Conservation (phyloP, 1,284 basidiomycete genomes). For the Lignosus rhinocerotis region DNA sequence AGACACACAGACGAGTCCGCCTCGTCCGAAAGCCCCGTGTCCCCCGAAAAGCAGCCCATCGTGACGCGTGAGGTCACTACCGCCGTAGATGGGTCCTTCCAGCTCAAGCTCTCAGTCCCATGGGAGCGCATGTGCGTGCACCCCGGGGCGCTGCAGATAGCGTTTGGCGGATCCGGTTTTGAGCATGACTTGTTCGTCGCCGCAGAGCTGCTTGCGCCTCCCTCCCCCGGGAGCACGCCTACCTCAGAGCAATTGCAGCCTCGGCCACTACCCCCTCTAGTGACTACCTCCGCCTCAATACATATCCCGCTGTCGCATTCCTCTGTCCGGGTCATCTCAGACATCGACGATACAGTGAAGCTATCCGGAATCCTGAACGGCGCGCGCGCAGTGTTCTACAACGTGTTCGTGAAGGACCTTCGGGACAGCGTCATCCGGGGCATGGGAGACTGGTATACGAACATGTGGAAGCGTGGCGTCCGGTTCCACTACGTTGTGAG, state of each 20-base stretch:
- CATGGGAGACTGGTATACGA: constrained; percentile 82
- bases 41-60: constrained; percentile 44
- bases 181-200: constrained; percentile 61
- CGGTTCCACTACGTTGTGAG: constrained; percentile 86
- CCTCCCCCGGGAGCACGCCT: constrained; percentile 28
- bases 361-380: constrained; percentile 72
- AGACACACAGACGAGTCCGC: constrained; percentile 15
- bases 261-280: constrained; percentile 2
- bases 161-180: constrained; percentile 49
- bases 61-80: constrained; percentile 54
- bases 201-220: constrained; percentile 50
- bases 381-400: constrained; percentile 73
- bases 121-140: constrained; percentile 73
- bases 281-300: constrained; percentile 33
- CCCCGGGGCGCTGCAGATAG: constrained; percentile 55
- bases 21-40: constrained; percentile 26
- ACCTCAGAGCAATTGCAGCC: constrained; percentile 22
- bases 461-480: constrained; percentile 68
- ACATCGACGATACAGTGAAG: constrained; percentile 96
- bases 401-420: constrained; percentile 77
- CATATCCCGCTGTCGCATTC: constrained; percentile 55
- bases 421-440: constrained; percentile 80
- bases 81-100: constrained; percentile 70
- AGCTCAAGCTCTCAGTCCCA: constrained; percentile 55
- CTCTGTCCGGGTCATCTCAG: constrained; percentile 80